Evolutionary conservation across 345 rosid species (phyloP).

Genomic region (Melastoma malabathricum): DNA sequence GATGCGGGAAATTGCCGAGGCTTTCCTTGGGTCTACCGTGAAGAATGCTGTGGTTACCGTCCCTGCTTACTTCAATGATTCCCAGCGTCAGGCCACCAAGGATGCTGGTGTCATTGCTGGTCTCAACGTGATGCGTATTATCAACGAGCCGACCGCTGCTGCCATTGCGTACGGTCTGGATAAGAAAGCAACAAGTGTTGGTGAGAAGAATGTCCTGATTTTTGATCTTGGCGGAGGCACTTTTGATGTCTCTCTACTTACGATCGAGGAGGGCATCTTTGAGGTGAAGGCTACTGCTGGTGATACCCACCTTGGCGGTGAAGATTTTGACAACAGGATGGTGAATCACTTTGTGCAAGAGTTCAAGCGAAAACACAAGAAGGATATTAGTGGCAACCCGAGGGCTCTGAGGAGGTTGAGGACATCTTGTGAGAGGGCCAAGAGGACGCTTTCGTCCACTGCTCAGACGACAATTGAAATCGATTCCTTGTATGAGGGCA

Average conservation of each 20-base stretch:
- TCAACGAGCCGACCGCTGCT: conserved; percentile 70
- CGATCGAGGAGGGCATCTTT: conserved; percentile 68
- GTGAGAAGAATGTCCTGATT: conserved; percentile 63
- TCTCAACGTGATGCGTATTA: conserved; percentile 59
- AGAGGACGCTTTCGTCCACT: conserved; percentile 46
- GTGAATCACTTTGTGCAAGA: conserved; percentile 65
- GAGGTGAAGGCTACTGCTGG: conserved; percentile 77
- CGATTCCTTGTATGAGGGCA: conserved; percentile 58
- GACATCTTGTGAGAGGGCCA: conserved; percentile 56
- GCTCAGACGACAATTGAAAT: conserved; percentile 69
- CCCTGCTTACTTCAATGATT: conserved; percentile 70
- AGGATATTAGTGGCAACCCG: conserved; percentile 55
- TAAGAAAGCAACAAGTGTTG: conserved; percentile 64
- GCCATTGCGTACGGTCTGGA: conserved; percentile 82
- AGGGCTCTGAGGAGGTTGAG: conserved; percentile 78
- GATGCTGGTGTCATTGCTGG: conserved; percentile 80
- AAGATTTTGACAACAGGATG: conserved; percentile 71
- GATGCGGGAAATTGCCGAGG: conserved; percentile 81
- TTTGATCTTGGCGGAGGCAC: conserved; percentile 82
- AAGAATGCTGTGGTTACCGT: conserved; percentile 76
- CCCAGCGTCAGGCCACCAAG: conserved; percentile 73
- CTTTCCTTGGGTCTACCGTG: conserved; percentile 46
- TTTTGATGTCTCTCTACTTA: conserved; percentile 68
- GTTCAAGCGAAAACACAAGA: conserved; percentile 54
- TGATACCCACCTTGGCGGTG: conserved; percentile 74